Base-by-base conservation (phyloP, 257 asterid species). In the Mitragyna speciosa region DNA sequence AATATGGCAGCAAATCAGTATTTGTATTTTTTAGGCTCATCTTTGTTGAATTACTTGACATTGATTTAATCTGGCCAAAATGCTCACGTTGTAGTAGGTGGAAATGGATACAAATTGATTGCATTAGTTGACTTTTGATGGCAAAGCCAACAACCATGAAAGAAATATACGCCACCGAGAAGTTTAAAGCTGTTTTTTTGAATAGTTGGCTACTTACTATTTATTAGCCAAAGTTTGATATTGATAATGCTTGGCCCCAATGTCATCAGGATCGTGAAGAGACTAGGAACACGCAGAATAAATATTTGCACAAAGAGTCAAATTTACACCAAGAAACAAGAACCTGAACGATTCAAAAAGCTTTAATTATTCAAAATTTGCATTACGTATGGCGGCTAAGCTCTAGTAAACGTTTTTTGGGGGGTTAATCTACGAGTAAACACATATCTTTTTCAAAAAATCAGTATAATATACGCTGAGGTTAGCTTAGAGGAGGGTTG, bases 61-160 rank as follows among this genome's bases (percentile, higher is more conserved):
- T 63, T 80, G 48, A 5, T 26, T 58, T 43, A 58, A 64, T 63
- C 43, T 64, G 19, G 22, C 2, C 10, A 39, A 33, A 14, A 31
- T 33, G 31, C 36, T 16, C 2, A 41, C 33, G 15, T 51, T 48
- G 19, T 48, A 17, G 48, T 24, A 48, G 72, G 54, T 69, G 47
- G 65, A 31, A 49, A 45, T 5, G 41, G 65, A 20, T 11, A 12
- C 33, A 56, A 49, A 7, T 5, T 39, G 63, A 17, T 65, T 36
- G 28, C 68, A 49, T 51, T 48, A 28, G 65, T 65, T 82, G 85
- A 82, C 85, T 67, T 73, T 64, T 7, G 24, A 58, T 22, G 36
- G 36, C 39, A 43, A n/a, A 16, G 24, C 30, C 51, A 65, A 31
- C 74, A 1, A 30, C 64, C 67, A 4, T 11, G 66, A 48, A 47